Percentiles rank a stretch among this genome's conserved stretches.
Conservation (phyloP, 2,329 filamentous ascomycete species). For the Epichloe sibirici region DNA sequence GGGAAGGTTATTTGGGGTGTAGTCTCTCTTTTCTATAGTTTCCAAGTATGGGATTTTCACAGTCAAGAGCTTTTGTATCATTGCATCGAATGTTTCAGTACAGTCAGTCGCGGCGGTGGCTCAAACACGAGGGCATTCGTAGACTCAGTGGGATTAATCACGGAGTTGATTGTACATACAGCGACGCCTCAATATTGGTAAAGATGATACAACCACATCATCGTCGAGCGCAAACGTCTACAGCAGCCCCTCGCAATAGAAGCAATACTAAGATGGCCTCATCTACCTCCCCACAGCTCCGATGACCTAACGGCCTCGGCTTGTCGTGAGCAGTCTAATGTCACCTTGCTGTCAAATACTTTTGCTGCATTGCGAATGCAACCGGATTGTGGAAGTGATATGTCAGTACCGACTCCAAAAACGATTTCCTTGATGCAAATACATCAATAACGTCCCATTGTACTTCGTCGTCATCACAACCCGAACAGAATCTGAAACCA, state of each 20-base stretch:
- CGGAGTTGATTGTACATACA: background rate
- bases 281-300: background rate
- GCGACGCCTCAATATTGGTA: background rate
- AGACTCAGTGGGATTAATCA: background rate
- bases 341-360: background rate
- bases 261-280: background rate
- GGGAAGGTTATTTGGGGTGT: too few relatives aligned
- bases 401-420: too few relatives aligned
- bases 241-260: background rate
- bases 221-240: background rate
- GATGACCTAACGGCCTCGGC: background rate
- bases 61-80: background rate
- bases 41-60: too few relatives aligned
- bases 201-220: background rate
- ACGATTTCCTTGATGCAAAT: background rate
- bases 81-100: background rate
- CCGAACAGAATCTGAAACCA: background rate
- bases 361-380: background rate
- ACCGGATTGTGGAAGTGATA: background rate
- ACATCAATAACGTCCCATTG: background rate
- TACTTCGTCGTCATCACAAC: background rate
- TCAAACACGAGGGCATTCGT: background rate
- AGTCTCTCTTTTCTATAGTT: too few relatives aligned
- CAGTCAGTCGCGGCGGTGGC: too few relatives aligned
- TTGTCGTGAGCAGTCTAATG: background rate